Evolutionary conservation across 768 basidiomycete genomes (phyloP).

Genomic region (Leccinum pellstonianum): DNA sequence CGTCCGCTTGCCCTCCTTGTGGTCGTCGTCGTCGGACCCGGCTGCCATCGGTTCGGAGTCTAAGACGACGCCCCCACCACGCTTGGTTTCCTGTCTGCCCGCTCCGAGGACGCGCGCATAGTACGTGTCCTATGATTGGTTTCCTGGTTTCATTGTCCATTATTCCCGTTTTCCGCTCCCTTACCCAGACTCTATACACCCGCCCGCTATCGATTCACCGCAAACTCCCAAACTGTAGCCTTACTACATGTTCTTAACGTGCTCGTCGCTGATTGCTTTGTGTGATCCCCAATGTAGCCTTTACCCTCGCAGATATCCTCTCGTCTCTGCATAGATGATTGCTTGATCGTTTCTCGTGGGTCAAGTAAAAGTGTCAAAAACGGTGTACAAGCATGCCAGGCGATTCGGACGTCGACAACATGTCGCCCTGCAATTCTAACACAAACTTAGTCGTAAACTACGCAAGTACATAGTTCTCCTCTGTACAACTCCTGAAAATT

Average conservation of each 20-base stretch:
- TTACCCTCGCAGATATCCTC: neutral
- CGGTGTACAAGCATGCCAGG: too few relatives aligned
- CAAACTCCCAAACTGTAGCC: neutral
- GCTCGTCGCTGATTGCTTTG: neutral
- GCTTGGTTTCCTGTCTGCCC: conserved; percentile 16
- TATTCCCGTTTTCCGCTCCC: too few relatives aligned
- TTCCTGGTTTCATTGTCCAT: too few relatives aligned
- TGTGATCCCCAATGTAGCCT: neutral
- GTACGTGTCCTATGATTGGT: too few relatives aligned
- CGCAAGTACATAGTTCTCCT: too few relatives aligned
- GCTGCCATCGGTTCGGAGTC: neutral
- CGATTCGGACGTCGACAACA: too few relatives aligned
- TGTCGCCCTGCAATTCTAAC: too few relatives aligned
- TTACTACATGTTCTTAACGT: neutral
- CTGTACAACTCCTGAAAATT: too few relatives aligned
- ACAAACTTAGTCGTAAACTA: too few relatives aligned
- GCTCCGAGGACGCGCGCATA: too few relatives aligned
- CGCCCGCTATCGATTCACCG: neutral
- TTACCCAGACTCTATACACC: too few relatives aligned
- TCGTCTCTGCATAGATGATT: neutral
- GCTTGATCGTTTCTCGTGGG: neutral
- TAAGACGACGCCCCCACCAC: conserved; percentile 6
- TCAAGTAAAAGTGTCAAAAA: too few relatives aligned
- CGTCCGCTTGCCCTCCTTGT: conserved; percentile 18
- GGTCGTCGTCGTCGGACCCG: neutral